phyloP scores from a whole-genome alignment of 23 red algal species.

The Gracilariopsis chorda region DNA sequence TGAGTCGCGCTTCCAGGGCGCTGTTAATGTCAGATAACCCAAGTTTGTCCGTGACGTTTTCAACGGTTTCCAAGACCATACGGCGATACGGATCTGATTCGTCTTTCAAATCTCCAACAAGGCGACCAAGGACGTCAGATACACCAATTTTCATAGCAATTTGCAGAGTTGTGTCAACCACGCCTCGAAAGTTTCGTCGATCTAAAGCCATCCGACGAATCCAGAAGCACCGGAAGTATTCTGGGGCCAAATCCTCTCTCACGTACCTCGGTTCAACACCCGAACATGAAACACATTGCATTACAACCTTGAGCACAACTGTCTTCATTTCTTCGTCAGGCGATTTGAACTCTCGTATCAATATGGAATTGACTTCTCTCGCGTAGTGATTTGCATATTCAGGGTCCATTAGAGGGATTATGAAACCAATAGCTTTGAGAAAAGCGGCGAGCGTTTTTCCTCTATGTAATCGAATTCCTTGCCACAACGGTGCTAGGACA shows the following conservation, averaged over 20 bases:
- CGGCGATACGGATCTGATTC: slow-evolving; percentile 77
- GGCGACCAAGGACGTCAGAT: slow-evolving; percentile 62
- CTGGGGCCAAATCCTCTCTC: slow-evolving; percentile 67
- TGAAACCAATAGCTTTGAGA: slow-evolving; percentile 82
- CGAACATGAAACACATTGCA: slow-evolving; percentile 74
- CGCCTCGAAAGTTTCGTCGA: slow-evolving; percentile 61
- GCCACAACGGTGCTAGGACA: slow-evolving; percentile 84
- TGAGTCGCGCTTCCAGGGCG: slow-evolving; percentile 61
- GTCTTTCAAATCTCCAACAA: slow-evolving; percentile 81
- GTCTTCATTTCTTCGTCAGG: slow-evolving; percentile 94
- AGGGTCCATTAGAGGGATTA: slow-evolving; percentile 86
- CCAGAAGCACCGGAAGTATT: slow-evolving; percentile 93
- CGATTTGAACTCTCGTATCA: slow-evolving; percentile 80
- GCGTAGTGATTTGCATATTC: slow-evolving; percentile 89
- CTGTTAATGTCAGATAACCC: slow-evolving; percentile 70
- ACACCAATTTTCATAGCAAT: slow-evolving; percentile 88
- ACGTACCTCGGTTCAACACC: slow-evolving; percentile 87
- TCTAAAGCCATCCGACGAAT: slow-evolving; percentile 81
- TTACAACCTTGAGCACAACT: slow-evolving; percentile 87
- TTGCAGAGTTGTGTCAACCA: slow-evolving; percentile 85
- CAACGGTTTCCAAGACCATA: slow-evolving; percentile 82
- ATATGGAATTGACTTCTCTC: slow-evolving; percentile 71
- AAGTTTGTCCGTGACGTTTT: slow-evolving; percentile 69
- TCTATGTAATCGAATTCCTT: slow-evolving; percentile 80
- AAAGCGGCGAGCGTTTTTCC: slow-evolving; percentile 89